Evolutionary conservation across 2,329 filamentous ascomycete species (phyloP).

Genomic region (Pseudocercospora cruenta): DNA sequence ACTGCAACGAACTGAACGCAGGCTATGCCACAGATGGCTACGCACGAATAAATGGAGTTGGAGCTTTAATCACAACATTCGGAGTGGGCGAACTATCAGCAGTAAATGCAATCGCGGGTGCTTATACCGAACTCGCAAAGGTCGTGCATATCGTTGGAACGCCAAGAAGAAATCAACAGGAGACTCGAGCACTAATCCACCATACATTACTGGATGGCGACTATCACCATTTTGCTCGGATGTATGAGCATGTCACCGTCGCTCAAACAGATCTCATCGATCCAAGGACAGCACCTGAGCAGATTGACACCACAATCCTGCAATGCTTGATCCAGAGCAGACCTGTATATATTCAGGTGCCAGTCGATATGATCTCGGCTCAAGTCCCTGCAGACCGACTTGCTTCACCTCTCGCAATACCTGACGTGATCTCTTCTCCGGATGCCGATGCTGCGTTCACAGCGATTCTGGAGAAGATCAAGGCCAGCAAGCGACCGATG

Average conservation of each 20-base stretch:
- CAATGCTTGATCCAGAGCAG: slow-evolving; percentile 18
- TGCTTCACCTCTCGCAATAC: slow-evolving; percentile 3
- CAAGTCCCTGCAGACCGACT: slow-evolving; percentile 2
- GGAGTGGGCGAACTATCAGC: slow-evolving; percentile 54
- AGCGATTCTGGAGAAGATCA: slow-evolving; percentile 33
- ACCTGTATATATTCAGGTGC: slow-evolving; percentile 22
- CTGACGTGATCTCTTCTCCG: slow-evolving; percentile 6
- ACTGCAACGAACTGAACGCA: slow-evolving; percentile 63
- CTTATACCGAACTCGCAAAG: slow-evolving; percentile 52
- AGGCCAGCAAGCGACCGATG: slow-evolving; percentile 50
- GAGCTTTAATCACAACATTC: slow-evolving; percentile 53
- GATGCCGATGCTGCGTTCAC: slow-evolving; percentile 3
- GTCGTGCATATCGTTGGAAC: slow-evolving; percentile 54
- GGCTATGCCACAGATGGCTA: slow-evolving; percentile 54
- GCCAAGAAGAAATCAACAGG: slow-evolving; percentile 45
- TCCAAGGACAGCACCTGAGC: slow-evolving; percentile 15
- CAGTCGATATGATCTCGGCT: slow-evolving; percentile 19
- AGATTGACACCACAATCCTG: slow-evolving; percentile 14
- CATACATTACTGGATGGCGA: slow-evolving; percentile 42
- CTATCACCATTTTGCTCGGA: slow-evolving; percentile 21
- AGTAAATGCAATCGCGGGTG: slow-evolving; percentile 52
- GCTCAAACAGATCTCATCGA: slow-evolving; percentile 24
- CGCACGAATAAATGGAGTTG: slow-evolving; percentile 50
- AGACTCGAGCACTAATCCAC: slow-evolving; percentile 48
- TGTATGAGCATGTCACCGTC: slow-evolving; percentile 24